A percentile compares a stretch with the other conserved stretches of the same genome.
Conservation (phyloP, 129 eudicot species). For the Tanacetum coccineum region DNA sequence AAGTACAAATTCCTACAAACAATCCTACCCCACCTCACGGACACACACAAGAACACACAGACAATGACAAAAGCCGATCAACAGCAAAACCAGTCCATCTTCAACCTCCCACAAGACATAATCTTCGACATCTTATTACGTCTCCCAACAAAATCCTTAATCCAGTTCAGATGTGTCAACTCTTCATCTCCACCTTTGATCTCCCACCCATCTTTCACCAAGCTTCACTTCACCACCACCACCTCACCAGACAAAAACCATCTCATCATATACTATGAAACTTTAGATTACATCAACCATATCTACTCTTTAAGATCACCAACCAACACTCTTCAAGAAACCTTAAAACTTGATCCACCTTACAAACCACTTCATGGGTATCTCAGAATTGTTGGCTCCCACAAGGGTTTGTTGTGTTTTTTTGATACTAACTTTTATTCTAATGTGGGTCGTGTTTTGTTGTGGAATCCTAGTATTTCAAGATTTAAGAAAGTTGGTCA, state of each 20-base stretch:
- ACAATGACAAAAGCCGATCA: too few relatives aligned
- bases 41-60: too few relatives aligned
- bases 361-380: conserved; percentile 36
- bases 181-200: conserved; percentile 26
- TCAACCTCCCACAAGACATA: conserved; percentile 38
- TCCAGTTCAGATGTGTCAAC: conserved; percentile 27
- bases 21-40: too few relatives aligned
- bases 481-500: conserved; percentile 19
- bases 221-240: conserved; percentile 37
- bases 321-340: conserved; percentile 14
- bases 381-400: conserved; percentile 36
- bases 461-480: conserved; percentile 43
- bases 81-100: conserved; percentile 5
- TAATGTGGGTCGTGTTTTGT: conserved; percentile 21
- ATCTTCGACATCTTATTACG: conserved; percentile 36
- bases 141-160: conserved; percentile 33
- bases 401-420: conserved; percentile 36
- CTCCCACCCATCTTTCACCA: conserved; percentile 41
- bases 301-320: conserved; percentile 32
- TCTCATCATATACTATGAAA: conserved; percentile 37
- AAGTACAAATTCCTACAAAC: too few relatives aligned
- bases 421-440: conserved; percentile 38
- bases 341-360: conserved; percentile 21
- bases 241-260: conserved; percentile 15
- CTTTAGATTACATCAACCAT: conserved; percentile 32